Base-by-base conservation (phyloP, 495 filamentous ascomycete genomes). In the Durotheca rogersii region DNA sequence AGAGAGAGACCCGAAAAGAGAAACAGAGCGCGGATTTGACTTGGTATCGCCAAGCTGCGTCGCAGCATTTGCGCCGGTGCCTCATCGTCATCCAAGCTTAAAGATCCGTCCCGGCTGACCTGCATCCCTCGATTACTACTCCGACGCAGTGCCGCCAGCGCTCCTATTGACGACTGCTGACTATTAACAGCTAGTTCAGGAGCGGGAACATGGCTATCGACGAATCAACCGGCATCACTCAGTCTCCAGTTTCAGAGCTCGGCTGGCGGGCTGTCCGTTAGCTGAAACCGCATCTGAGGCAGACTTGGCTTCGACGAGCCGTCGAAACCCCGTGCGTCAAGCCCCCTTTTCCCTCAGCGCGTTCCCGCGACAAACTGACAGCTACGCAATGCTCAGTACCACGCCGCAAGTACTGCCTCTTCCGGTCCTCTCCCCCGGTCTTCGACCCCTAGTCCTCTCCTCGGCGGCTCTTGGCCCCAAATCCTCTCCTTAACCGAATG, bases 221-320 rank as follows among this genome's bases (percentile, higher is more conserved):
- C 51, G 21, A 56, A 60, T 60, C 42, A 60, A 52, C 46, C 52
- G 57, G 52, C 34, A 58, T 41, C 48, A 47, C 15, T 35, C 1
- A 45, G 25, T 47, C 41, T 43, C 51, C 45, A 56, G 61, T 64
- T 61, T 64, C 61, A 64, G 58, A 18, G 42, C 41, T 61, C 61
- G 61, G 61, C 41, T 64, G n/a, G 61, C 11, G 44, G 23, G 14
- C 38, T 44, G 49, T 56, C 61, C 58, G 52, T 44, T 33, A 17
- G 52, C 27, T 58, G 54, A 65, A 65, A 65, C 61, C 18, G 29
- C 47, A 51, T 54, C 58, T 65, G 61, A 65, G 38, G 61, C 58
- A 58, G 37, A 47, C 41, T 49, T 39, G 3, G 40, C 49, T 23
- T 45, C 41, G 38, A 18, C 36, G 15, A 41, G 30, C n/a, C 55